phyloP scores from a whole-genome alignment of 768 basidiomycete species.

The Psilocybe azurescens region DNA sequence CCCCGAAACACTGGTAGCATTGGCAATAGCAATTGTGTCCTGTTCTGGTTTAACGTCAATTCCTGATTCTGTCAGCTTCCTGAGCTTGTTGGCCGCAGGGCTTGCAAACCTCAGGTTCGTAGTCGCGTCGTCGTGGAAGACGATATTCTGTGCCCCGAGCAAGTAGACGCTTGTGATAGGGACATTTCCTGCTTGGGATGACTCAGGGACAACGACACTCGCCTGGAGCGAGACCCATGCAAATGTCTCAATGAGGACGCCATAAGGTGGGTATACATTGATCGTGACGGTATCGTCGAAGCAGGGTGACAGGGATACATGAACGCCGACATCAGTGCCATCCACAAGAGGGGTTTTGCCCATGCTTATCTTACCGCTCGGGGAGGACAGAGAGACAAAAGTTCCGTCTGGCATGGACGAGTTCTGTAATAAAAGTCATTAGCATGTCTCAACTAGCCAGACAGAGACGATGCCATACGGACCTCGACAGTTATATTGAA shows the following conservation, averaged over 20 bases:
- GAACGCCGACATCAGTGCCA: background rate
- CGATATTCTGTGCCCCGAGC: background rate
- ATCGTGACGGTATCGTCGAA: background rate
- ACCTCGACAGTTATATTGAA: constrained; percentile 1
- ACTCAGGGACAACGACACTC: background rate
- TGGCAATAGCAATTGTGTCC: background rate
- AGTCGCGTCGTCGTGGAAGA: constrained; percentile 4
- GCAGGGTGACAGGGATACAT: background rate
- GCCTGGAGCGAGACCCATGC: constrained; percentile 5
- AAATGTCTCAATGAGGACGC: background rate
- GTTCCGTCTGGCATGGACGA: background rate
- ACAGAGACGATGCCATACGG: background rate
- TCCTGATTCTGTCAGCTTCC: background rate
- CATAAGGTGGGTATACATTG: background rate
- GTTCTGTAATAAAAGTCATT: background rate
- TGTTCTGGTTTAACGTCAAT: no score
- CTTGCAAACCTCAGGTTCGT: background rate
- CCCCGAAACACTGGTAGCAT: background rate
- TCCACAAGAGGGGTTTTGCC: background rate
- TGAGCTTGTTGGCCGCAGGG: background rate
- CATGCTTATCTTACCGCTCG: background rate
- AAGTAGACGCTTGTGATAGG: background rate
- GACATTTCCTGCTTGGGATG: background rate
- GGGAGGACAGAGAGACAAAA: background rate
- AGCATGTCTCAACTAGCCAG: background rate